These are phyloP conservation scores for Neonectria faginata DNA, from an alignment of 2,329 filamentous ascomycete genomes.

Conservation along the genomic window DNA sequence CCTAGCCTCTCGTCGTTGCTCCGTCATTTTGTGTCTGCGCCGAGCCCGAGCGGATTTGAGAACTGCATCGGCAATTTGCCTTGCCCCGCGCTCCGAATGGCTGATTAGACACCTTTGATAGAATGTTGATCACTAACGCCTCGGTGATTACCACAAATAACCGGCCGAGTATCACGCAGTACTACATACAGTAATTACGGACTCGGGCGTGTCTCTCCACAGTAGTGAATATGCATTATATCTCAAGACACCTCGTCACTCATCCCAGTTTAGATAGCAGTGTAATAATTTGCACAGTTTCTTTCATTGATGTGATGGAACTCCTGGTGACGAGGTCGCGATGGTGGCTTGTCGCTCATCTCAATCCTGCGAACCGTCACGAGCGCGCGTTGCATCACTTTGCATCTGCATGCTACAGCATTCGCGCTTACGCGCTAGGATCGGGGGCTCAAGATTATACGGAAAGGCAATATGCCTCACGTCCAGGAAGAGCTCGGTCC, in stretches of 20 bases:
- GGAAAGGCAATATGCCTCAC: conserved; percentile 33
- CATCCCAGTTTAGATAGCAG: not conserved
- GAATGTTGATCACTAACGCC: conserved; percentile 11
- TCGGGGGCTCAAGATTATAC: conserved; percentile 33
- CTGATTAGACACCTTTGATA: conserved; percentile 20
- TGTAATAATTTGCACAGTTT: not conserved
- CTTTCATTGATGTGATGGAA: not conserved
- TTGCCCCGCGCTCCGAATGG: conserved; percentile 33
- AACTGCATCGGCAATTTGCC: conserved; percentile 37
- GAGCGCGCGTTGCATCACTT: conserved; percentile 23
- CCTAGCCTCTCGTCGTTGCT: conserved; percentile 30
- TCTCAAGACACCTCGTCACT: conserved; percentile 2
- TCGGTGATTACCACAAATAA: conserved; percentile 25
- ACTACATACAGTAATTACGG: not conserved
- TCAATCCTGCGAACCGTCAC: conserved; percentile 23
- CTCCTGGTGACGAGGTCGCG: not conserved
- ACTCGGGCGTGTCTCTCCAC: not conserved
- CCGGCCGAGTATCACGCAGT: conserved; percentile 7
- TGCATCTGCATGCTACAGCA: conserved; percentile 25
- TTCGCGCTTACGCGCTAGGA: conserved; percentile 33
- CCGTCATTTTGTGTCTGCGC: conserved; percentile 27
- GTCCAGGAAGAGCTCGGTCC: conserved; percentile 9
- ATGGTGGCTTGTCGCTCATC: conserved; percentile 2
- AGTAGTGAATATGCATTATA: conserved; percentile 5
- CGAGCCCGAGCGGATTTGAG: conserved; percentile 42